Base-by-base conservation (phyloP, 2,329 filamentous ascomycete species). In the Ophiostoma pallidulum region DNA sequence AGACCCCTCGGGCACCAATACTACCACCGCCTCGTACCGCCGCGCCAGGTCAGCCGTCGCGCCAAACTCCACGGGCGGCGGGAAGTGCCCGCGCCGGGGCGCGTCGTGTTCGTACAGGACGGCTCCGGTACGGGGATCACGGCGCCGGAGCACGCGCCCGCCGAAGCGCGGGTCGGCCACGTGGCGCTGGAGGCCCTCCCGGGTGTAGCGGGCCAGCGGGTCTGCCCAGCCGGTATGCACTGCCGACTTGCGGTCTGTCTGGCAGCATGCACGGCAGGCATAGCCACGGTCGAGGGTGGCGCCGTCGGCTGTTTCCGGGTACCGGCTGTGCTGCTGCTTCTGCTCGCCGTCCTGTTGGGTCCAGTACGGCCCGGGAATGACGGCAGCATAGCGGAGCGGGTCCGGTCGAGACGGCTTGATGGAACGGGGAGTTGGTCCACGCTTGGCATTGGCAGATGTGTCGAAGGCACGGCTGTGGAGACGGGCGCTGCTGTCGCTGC, bases 281-380 rank as follows among this genome's bases (percentile, higher is more conserved):
- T 44, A 51, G 14, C 49, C 53, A 16, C 51, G 40, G 39, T 49
- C 40, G 22, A 54, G 47, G 8, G 28, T 26, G 4, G 41, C 37
- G 9, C 36, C 37, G 2, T 24, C 8, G 13, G 19, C 20, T 10
- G 18, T n/a, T n/a, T n/a, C n/a, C n/a, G n/a, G n/a, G n/a, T n/a
- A n/a, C n/a, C n/a, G n/a, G n/a, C n/a, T n/a, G n/a, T n/a, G n/a
- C n/a, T n/a, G n/a, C n/a, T n/a, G 14, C n/a, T 26, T 41, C 24
- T 29, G 14, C 7, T 38, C 20, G 29, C 28, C 16, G 28, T 14
- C 18, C 3, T 20, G 19, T 3, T 12, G 38, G n/a, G 33, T 33
- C 47, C 41, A 54, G 41, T 54, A 54, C 20, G 53, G 53, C 2
- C 44, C 53, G 4, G 53, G 53, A 10, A 54, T 47, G 18, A 54